These are phyloP conservation scores for Dendrocalamus latiflorus DNA, from an alignment of 202 grass and related monocot species.

Conservation along the genomic window DNA sequence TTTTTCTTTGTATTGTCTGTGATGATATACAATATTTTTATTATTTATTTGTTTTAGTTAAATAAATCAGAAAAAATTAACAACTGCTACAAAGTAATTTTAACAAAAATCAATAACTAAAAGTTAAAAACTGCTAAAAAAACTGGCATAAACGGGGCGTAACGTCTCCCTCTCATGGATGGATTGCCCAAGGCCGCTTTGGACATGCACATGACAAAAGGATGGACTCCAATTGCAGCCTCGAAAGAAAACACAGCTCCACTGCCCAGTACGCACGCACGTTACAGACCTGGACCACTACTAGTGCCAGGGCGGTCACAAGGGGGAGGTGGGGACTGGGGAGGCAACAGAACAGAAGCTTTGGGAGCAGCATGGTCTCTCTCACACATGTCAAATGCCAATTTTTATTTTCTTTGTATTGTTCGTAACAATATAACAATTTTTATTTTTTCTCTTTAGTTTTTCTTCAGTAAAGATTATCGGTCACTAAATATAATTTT, in stretches of 20 bases:
- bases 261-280: not conserved
- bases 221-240: not conserved
- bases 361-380: not conserved
- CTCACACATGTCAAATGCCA: constrained; percentile 14
- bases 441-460: no score
- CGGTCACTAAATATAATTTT: no score
- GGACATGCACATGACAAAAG: not conserved
- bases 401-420: not conserved
- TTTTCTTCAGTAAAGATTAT: no score
- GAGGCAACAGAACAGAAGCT: not conserved
- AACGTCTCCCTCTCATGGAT: not conserved
- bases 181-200: not conserved
- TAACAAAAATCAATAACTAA: no score
- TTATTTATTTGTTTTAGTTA: no score
- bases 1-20: no score
- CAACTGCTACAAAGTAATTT: no score
- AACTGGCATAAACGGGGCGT: no score
- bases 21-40: no score
- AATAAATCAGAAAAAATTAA: no score
- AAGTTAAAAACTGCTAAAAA: no score
- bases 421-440: no score
- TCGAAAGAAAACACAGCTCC: constrained; percentile 1
- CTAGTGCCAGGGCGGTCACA: not conserved
- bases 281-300: not conserved
- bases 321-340: not conserved